A percentile compares a stretch with the other conserved stretches of the same genome.
Evolutionary conservation across 2,329 filamentous ascomycete genomes (phyloP).

Genomic region (Stachybotrys chlorohalonatus): DNA sequence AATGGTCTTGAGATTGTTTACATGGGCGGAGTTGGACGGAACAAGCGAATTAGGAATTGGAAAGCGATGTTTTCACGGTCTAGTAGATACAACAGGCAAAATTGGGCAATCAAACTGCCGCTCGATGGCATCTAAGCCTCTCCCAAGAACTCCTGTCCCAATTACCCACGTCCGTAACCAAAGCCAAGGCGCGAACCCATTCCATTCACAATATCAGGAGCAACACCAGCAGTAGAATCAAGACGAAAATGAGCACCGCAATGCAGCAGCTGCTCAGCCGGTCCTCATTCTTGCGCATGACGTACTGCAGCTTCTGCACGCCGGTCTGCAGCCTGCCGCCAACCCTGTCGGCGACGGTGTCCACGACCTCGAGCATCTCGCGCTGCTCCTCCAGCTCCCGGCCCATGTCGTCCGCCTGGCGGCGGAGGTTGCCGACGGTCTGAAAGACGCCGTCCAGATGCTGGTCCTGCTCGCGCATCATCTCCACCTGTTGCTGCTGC

Average conservation of each 20-base stretch:
- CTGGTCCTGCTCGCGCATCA: slow-evolving; percentile 92
- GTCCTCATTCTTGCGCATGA: slow-evolving; percentile 89
- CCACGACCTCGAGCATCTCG: slow-evolving; percentile 79
- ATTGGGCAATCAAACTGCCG: neutral
- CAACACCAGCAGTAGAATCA: slow-evolving; percentile 79
- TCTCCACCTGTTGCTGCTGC: slow-evolving; percentile 79
- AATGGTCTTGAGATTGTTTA: neutral
- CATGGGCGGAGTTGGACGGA: neutral
- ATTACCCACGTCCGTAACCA: neutral
- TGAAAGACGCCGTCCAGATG: slow-evolving; percentile 87
- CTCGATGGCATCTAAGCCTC: neutral
- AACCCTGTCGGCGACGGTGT: slow-evolving; percentile 77
- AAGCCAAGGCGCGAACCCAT: neutral
- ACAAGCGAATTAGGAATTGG: neutral
- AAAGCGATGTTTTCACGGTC: neutral
- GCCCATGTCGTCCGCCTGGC: slow-evolving; percentile 93
- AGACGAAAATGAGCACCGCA: slow-evolving; percentile 73
- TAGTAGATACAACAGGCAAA: too few species aligned
- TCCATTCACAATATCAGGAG: slow-evolving; percentile 48
- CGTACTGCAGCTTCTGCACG: slow-evolving; percentile 74
- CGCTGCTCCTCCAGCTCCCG: slow-evolving; percentile 91
- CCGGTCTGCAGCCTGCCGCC: slow-evolving; percentile 78
- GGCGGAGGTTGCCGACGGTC: slow-evolving; percentile 82
- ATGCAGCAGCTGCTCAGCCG: slow-evolving; percentile 83
- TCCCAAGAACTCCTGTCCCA: neutral